phyloP scores from a whole-genome alignment of 768 basidiomycete genomes.

The Agrocybe pediades region DNA sequence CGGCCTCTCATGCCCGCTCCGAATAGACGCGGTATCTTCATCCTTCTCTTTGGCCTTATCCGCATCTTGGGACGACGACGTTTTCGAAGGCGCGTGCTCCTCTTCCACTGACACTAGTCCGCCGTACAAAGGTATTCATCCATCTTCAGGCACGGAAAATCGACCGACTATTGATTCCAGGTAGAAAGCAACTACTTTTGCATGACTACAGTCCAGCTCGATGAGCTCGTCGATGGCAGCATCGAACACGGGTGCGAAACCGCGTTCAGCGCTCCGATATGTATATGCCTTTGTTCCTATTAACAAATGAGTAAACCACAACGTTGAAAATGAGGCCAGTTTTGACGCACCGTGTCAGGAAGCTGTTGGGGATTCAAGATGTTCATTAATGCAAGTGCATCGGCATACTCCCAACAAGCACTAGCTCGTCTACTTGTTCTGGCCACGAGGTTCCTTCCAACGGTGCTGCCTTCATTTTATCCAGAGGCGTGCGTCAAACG shows the following conservation, averaged over 20 bases:
- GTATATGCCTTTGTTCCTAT: slow-evolving; percentile 48
- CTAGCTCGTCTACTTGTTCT: slow-evolving; percentile 84
- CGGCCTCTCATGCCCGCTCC: slow-evolving; percentile 20
- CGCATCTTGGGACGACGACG: too few relatives aligned
- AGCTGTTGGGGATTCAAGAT: slow-evolving; percentile 60
- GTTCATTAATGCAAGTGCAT: slow-evolving; percentile 79
- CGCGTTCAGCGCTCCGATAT: slow-evolving; percentile 74
- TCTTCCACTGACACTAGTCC: slow-evolving; percentile 51
- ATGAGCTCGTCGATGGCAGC: slow-evolving; percentile 86
- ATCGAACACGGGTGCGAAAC: slow-evolving; percentile 72
- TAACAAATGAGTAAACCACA: neutral
- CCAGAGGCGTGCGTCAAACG: slow-evolving; percentile 73
- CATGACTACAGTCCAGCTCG: slow-evolving; percentile 87
- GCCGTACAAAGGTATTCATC: slow-evolving; percentile 85
- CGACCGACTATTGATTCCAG: slow-evolving; percentile 81
- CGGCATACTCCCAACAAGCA: slow-evolving; percentile 66
- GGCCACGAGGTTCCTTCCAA: slow-evolving; percentile 72
- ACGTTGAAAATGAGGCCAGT: neutral
- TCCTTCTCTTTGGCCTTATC: slow-evolving; percentile 19
- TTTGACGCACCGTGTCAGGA: slow-evolving; percentile 57
- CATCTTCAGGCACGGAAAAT: slow-evolving; percentile 63
- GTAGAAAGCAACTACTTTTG: slow-evolving; percentile 90
- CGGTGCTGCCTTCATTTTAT: slow-evolving; percentile 78
- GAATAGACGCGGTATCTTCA: slow-evolving; percentile 16
- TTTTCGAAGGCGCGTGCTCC: slow-evolving; percentile 21